phyloP scores from a whole-genome alignment of 345 rosid species.

The Boechera retrofracta region DNA sequence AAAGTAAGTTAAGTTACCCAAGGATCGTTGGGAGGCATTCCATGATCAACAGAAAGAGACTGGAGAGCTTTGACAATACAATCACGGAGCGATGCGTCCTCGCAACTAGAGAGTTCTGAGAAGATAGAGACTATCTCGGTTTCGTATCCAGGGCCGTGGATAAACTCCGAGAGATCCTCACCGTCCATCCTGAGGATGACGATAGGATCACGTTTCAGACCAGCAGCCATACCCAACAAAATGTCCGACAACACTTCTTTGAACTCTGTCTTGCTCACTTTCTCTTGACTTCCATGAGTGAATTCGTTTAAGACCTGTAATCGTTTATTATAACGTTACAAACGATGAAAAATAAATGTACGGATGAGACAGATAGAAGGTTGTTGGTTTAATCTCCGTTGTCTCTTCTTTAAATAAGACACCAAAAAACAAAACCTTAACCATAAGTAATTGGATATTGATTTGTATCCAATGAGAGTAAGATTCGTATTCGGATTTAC shows the following conservation, averaged over 20 bases:
- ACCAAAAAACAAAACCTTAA: slow-evolving; percentile 12
- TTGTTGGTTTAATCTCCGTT: slow-evolving; percentile 27
- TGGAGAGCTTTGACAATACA: slow-evolving; percentile 62
- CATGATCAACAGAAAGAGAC: slow-evolving; percentile 84
- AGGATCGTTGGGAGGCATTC: slow-evolving; percentile 87
- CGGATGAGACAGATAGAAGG: slow-evolving; percentile 30
- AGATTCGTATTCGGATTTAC: slow-evolving; percentile 15
- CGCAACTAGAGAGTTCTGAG: slow-evolving; percentile 45
- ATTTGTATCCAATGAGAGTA: slow-evolving; percentile 13
- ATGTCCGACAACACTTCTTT: slow-evolving; percentile 91
- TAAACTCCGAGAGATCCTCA: slow-evolving; percentile 87
- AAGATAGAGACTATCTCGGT: slow-evolving; percentile 64
- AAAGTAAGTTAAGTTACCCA: slow-evolving; percentile 66
- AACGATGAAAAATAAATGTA: slow-evolving; percentile 30
- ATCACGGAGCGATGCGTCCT: slow-evolving; percentile 57
- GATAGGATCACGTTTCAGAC: slow-evolving; percentile 93
- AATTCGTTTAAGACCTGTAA: slow-evolving; percentile 83
- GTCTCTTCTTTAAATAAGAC: slow-evolving; percentile 31
- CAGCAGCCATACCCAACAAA: slow-evolving; percentile 93
- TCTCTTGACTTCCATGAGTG: slow-evolving; percentile 80
- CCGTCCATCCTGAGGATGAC: slow-evolving; percentile 96
- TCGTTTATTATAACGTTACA: slow-evolving; percentile 13
- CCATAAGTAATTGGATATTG: slow-evolving; percentile 7
- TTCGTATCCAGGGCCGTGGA: slow-evolving; percentile 69
- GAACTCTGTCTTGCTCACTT: slow-evolving; percentile 80